Evolutionary conservation across 768 basidiomycete species (phyloP).

Genomic region (Grammothele lineata): DNA sequence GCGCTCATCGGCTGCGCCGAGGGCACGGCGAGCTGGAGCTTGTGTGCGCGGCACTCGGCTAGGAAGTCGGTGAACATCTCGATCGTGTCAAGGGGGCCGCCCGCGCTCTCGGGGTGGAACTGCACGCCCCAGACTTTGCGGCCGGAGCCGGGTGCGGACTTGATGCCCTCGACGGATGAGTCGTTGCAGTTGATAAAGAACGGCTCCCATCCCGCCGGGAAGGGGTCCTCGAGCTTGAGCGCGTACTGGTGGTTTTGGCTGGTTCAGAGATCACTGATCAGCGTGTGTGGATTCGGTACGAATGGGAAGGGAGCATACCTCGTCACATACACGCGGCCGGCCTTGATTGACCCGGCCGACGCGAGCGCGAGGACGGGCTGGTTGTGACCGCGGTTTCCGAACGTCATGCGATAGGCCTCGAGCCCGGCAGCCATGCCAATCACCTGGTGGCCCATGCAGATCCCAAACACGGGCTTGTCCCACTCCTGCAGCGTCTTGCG

Average conservation of each 20-base stretch:
- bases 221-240: slow-evolving; percentile 87
- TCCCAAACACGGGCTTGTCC: slow-evolving; percentile 93
- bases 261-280: no score
- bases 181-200: slow-evolving; percentile 99
- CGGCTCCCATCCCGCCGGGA: slow-evolving; percentile 96
- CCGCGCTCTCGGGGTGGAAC: slow-evolving; percentile 98
- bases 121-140: slow-evolving; percentile 97
- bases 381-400: slow-evolving; percentile 99
- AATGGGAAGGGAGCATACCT: not conserved
- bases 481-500: slow-evolving; percentile 83
- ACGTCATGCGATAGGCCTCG: slow-evolving; percentile 97
- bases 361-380: slow-evolving; percentile 96
- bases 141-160: slow-evolving; percentile 84
- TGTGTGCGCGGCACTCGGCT: slow-evolving; percentile 66
- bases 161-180: slow-evolving; percentile 98
- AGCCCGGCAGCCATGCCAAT: slow-evolving; percentile 96
- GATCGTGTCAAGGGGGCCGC: slow-evolving; percentile 97
- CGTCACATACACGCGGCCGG: slow-evolving; percentile 96
- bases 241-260: slow-evolving; percentile 99
- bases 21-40: slow-evolving; percentile 28
- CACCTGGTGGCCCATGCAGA: slow-evolving; percentile 99
- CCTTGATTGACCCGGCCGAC: slow-evolving; percentile 89
- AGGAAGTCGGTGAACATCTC: slow-evolving; percentile 98
- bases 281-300: not conserved
- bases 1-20: slow-evolving; percentile 19